These are phyloP conservation scores for Fusarium virguliforme DNA, from an alignment of 2,329 filamentous ascomycete genomes.

Conservation along the genomic window DNA sequence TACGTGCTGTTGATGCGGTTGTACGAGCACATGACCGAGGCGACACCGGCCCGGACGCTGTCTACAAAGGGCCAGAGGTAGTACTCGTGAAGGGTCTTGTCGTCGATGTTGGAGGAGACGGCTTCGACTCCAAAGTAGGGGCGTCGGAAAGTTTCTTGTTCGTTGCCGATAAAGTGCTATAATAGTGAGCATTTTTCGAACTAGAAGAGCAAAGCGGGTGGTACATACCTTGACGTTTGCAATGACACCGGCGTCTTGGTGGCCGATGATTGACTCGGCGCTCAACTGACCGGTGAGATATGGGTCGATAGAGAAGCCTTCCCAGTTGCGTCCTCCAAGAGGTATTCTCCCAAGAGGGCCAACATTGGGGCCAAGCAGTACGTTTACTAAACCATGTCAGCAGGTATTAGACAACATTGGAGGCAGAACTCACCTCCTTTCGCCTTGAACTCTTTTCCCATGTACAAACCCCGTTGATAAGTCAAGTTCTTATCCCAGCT, in stretches of 20 bases:
- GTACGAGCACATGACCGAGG: slow-evolving; percentile 78
- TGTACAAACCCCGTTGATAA: slow-evolving; percentile 65
- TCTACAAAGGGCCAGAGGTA: slow-evolving; percentile 79
- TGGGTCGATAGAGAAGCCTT: slow-evolving; percentile 81
- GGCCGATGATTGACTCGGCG: slow-evolving; percentile 80
- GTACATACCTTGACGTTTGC: slow-evolving; percentile 75
- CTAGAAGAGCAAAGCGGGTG: fast-evolving
- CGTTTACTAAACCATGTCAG: slow-evolving; percentile 66
- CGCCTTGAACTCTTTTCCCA: slow-evolving; percentile 71
- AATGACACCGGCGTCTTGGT: slow-evolving; percentile 84
- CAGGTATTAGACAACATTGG: fast-evolving
- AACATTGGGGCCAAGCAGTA: slow-evolving; percentile 79
- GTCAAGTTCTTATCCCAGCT: slow-evolving; percentile 71
- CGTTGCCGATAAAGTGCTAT: slow-evolving; percentile 72
- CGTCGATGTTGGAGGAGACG: slow-evolving; percentile 75
- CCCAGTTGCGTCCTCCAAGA: slow-evolving; percentile 81
- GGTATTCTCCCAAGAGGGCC: slow-evolving; percentile 81
- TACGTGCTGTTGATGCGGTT: slow-evolving; percentile 82
- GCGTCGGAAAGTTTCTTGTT: slow-evolving; percentile 70
- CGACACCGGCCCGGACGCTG: slow-evolving; percentile 70
- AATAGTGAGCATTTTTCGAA: background rate
- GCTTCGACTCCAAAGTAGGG: slow-evolving; percentile 65
- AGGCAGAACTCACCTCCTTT: slow-evolving; percentile 67
- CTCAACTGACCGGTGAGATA: slow-evolving; percentile 80
- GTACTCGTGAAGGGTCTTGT: slow-evolving; percentile 75